Evolutionary conservation across 768 basidiomycete species (phyloP).

Genomic region (Kwoniella pini): DNA sequence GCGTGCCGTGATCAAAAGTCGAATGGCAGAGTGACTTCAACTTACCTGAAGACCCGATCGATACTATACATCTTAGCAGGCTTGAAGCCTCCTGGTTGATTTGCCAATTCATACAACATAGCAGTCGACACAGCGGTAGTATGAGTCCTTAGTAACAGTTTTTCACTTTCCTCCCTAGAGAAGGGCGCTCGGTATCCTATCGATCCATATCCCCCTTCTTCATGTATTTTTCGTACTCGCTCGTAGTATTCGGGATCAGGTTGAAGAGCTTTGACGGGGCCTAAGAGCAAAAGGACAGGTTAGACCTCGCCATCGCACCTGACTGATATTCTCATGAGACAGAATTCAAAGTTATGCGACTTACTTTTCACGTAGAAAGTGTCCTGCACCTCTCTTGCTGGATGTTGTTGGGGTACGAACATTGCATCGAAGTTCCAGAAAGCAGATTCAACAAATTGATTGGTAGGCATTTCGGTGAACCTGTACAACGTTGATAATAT

Average conservation of each 20-base stretch:
- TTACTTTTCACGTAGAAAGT: slow-evolving; percentile 95
- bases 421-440: slow-evolving; percentile 99
- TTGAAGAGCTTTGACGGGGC: background rate
- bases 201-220: slow-evolving; percentile 62
- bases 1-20: background rate
- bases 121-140: slow-evolving; percentile 92
- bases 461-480: slow-evolving; percentile 98
- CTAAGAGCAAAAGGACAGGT: no score
- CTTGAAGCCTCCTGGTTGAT: slow-evolving; percentile 72
- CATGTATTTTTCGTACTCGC: slow-evolving; percentile 74
- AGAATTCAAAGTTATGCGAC: no score
- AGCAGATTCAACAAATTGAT: slow-evolving; percentile 90
- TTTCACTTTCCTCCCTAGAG: slow-evolving; percentile 85
- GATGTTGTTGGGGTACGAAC: slow-evolving; percentile 98
- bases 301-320: no score
- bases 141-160: slow-evolving; percentile 91
- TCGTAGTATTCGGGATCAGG: background rate
- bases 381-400: slow-evolving; percentile 94
- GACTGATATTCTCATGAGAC: no score
- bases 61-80: slow-evolving; percentile 96
- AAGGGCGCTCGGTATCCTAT: slow-evolving; percentile 97
- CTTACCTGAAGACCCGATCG: slow-evolving; percentile 81
- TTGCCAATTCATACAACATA: slow-evolving; percentile 92
- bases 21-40: background rate
- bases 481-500: no score